phyloP scores from a whole-genome alignment of 345 rosid species.

The Cardamine occulta region DNA sequence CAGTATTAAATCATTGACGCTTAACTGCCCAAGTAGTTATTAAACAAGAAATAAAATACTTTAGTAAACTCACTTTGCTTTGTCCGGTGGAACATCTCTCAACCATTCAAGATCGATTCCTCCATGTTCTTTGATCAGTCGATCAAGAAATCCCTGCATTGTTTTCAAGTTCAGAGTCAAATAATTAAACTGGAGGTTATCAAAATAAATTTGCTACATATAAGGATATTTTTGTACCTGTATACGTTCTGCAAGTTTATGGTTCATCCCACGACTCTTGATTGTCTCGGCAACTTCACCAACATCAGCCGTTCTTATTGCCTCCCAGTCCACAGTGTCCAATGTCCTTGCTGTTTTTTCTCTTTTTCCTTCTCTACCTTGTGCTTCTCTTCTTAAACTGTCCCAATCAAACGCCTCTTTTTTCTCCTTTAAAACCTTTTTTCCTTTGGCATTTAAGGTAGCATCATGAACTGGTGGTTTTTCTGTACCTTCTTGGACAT shows the following conservation, averaged over 20 bases:
- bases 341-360: slow-evolving; percentile 59
- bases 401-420: slow-evolving; percentile 76
- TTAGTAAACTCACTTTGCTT: slow-evolving; percentile 72
- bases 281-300: slow-evolving; percentile 70
- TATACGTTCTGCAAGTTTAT: slow-evolving; percentile 82
- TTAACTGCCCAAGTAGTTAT: slow-evolving; percentile 6
- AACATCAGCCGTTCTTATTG: slow-evolving; percentile 67
- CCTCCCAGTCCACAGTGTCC: slow-evolving; percentile 95
- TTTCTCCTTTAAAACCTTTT: slow-evolving; percentile 54
- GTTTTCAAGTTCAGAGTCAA: slow-evolving; percentile 34
- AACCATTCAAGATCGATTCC: slow-evolving; percentile 93
- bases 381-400: slow-evolving; percentile 65
- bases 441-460: slow-evolving; percentile 52
- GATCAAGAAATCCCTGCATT: slow-evolving; percentile 81
- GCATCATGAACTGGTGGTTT: slow-evolving; percentile 49
- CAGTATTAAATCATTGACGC: neutral
- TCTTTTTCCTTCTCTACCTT: slow-evolving; percentile 52
- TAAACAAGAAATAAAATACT: neutral
- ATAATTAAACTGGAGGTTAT: neutral
- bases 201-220: neutral
- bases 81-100: slow-evolving; percentile 89
- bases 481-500: slow-evolving; percentile 38
- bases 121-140: slow-evolving; percentile 73
- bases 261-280: slow-evolving; percentile 91
- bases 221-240: slow-evolving; percentile 53